A percentile compares a stretch with the other conserved stretches of the same genome.
Conservation (phyloP, 2,329 filamentous ascomycete genomes). For the Cryphonectria parasitica region DNA sequence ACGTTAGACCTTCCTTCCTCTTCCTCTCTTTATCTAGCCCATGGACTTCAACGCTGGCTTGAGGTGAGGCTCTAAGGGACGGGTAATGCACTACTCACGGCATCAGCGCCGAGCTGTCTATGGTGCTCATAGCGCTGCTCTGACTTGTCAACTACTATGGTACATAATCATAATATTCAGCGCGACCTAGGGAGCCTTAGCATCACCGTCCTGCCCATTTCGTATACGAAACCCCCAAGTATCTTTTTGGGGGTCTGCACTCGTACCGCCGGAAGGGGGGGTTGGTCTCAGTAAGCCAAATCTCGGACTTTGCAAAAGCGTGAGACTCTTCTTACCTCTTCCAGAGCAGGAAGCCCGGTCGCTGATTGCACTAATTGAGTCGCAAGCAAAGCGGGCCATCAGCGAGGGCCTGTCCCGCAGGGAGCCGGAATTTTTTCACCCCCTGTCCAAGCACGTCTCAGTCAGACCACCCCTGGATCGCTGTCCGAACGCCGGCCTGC, state of each 20-base stretch:
- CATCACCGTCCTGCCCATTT: not conserved
- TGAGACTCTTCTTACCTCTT: conserved; percentile 4
- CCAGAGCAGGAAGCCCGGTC: not conserved
- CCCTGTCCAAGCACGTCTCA: conserved; percentile 16
- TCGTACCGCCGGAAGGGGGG: not conserved
- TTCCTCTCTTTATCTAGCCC: not conserved
- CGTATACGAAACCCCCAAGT: conserved; percentile 1
- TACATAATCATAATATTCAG: not conserved
- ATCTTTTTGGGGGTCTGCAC: conserved; percentile 1
- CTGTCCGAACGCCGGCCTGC: not conserved
- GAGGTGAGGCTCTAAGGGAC: not conserved
- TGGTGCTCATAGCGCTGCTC: not conserved
- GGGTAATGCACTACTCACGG: not conserved
- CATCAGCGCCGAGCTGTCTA: not conserved
- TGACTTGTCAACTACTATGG: not conserved
- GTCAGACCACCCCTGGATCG: conserved; percentile 5
- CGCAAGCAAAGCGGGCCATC: conserved; percentile 7
- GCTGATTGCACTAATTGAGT: not conserved
- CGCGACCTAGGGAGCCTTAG: not conserved
- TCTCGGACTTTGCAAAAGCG: conserved; percentile 7
- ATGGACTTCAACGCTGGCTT: not conserved
- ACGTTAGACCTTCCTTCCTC: not conserved
- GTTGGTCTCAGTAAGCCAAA: conserved; percentile 15
- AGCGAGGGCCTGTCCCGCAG: conserved; percentile 7
- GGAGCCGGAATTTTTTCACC: not conserved